Evolutionary conservation across 139 green algal genomes (phyloP).

Genomic region (Chlorella ohadii): DNA sequence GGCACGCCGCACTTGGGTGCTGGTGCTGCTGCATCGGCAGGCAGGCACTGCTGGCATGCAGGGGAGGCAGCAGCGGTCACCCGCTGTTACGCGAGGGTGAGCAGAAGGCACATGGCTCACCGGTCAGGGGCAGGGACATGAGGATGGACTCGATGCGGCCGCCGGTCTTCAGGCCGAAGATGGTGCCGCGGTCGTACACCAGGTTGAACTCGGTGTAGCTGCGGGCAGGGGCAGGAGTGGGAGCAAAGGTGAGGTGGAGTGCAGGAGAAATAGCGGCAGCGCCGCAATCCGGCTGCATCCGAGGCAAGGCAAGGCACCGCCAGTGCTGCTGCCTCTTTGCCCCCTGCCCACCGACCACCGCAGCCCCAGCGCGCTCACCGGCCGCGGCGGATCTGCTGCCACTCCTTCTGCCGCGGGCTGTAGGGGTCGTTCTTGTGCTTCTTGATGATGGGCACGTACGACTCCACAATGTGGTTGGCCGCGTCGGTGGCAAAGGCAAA

Average conservation of each 20-base stretch:
- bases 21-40: background rate
- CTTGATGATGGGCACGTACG: slow-evolving; percentile 94
- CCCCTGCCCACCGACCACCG: no score
- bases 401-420: slow-evolving; percentile 92
- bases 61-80: slow-evolving; percentile 38
- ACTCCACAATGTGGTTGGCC: slow-evolving; percentile 71
- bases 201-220: slow-evolving; percentile 99
- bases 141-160: slow-evolving; percentile 97
- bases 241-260: background rate
- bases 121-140: slow-evolving; percentile 87
- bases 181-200: slow-evolving; percentile 97
- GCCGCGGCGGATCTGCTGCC: slow-evolving; percentile 93
- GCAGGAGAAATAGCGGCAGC: background rate
- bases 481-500: slow-evolving; percentile 86
- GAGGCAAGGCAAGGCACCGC: no score
- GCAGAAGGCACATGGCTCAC: slow-evolving; percentile 68
- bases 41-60: background rate
- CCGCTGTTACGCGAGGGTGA: slow-evolving; percentile 86
- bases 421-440: slow-evolving; percentile 94
- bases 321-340: no score
- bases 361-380: background rate
- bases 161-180: slow-evolving; percentile 98
- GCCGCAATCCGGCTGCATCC: no score
- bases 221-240: background rate
- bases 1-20: no score